Percentiles rank a stretch among this genome's conserved stretches.
Conservation (phyloP, 108 stramenopile species). For the Schizochytrium sp. region DNA sequence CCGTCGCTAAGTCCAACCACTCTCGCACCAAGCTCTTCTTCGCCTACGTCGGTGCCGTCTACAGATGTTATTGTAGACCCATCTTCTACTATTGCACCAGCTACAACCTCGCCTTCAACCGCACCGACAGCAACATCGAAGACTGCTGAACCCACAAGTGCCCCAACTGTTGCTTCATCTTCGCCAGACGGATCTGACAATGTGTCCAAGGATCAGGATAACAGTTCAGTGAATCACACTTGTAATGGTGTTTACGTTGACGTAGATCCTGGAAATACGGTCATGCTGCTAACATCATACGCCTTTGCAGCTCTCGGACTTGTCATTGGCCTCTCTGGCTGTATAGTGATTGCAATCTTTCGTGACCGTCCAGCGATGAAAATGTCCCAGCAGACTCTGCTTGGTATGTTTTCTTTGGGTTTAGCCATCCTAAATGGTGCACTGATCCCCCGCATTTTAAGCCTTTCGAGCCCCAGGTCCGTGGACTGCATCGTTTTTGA, state of each 20-base stretch:
- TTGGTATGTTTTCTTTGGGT: slow-evolving; percentile 8
- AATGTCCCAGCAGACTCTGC: slow-evolving; percentile 27
- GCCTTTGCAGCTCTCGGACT: slow-evolving; percentile 54
- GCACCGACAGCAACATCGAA: not conserved
- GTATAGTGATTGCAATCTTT: not conserved
- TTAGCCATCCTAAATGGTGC: not conserved
- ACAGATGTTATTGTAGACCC: no score
- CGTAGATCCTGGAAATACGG: not conserved
- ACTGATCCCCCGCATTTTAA: slow-evolving; percentile 10
- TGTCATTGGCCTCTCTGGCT: not conserved
- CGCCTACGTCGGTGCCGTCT: not conserved
- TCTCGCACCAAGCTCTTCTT: not conserved
- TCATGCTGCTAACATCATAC: slow-evolving; percentile 10
- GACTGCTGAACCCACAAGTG: not conserved
- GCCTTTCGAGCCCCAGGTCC: not conserved
- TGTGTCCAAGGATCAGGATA: not conserved
- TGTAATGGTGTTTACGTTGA: slow-evolving; percentile 23
- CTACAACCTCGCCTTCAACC: not conserved
- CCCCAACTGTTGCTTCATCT: not conserved
- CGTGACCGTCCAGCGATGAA: slow-evolving; percentile 22
- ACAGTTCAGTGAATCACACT: not conserved
- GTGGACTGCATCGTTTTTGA: not conserved
- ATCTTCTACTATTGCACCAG: not conserved
- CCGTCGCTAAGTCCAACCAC: not conserved
- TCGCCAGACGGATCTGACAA: not conserved